These are phyloP conservation scores for Debaryomyces fabryi DNA, from an alignment of 1,139 yeast species.

Conservation along the genomic window DNA sequence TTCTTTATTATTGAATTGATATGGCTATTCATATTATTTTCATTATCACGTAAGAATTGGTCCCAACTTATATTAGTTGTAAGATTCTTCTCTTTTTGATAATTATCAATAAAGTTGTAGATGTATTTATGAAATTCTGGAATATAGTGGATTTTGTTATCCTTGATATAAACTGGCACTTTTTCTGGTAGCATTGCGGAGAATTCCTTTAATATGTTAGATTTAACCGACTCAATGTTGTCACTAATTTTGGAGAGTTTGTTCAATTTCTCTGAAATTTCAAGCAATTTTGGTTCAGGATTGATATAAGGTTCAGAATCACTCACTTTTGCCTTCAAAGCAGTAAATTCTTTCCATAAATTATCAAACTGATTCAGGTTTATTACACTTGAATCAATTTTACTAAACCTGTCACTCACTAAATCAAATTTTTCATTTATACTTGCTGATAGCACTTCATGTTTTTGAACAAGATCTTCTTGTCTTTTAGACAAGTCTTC, in stretches of 20 bases:
- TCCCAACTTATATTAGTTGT: conserved; percentile 22
- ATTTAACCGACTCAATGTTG: conserved; percentile 25
- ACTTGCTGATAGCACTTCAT: conserved; percentile 17
- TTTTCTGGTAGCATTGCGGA: conserved; percentile 29
- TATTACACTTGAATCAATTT: conserved; percentile 15
- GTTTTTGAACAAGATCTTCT: conserved; percentile 18
- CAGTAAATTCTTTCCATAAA: conserved; percentile 14
- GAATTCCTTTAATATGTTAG: conserved; percentile 25
- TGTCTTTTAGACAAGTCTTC: conserved; percentile 18
- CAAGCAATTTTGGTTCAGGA: conserved; percentile 21
- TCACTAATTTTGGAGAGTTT: conserved; percentile 20
- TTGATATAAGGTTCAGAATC: conserved; percentile 1
- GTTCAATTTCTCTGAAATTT: conserved; percentile 22
- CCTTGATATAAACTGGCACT: conserved; percentile 37
- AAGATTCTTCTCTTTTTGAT: conserved; percentile 18
- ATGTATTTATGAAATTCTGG: conserved; percentile 46
- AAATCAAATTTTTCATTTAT: conserved; percentile 22
- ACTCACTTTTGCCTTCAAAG: conserved; percentile 10
- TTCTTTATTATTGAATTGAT: conserved; percentile 15
- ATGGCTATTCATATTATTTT: conserved; percentile 21
- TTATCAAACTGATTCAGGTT: conserved; percentile 14
- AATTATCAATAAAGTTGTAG: conserved; percentile 37
- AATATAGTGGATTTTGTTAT: conserved; percentile 39
- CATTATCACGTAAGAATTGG: conserved; percentile 24
- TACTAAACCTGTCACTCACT: conserved; percentile 20